A percentile compares a stretch with the other conserved stretches of the same genome.
Conservation (phyloP, 1,139 yeast species). For the Petasospora rhodanensis region DNA sequence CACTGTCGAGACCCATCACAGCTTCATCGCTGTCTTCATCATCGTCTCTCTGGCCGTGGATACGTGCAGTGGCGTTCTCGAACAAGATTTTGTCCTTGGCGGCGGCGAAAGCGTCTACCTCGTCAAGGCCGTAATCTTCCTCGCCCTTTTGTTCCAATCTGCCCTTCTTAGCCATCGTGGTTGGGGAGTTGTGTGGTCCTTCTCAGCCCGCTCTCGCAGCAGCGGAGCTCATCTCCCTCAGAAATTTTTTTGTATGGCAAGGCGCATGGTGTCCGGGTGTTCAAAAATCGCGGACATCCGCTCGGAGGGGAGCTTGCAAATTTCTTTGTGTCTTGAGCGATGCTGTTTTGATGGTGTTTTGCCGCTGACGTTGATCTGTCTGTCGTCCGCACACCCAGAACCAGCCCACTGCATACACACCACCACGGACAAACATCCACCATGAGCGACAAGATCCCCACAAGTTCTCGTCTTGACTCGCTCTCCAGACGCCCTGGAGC, state of each 20-base stretch:
- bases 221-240: conserved; percentile 8
- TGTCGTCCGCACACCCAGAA: too few species aligned
- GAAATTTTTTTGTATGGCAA: conserved; percentile 5
- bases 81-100: conserved; percentile 58
- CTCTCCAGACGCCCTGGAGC: conserved; percentile 27
- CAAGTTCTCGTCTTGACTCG: conserved; percentile 30
- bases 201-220: too few species aligned
- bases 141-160: conserved; percentile 13
- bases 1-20: conserved; percentile 24
- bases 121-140: conserved; percentile 44
- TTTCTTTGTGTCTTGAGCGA: too few species aligned
- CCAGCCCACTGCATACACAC: too few species aligned
- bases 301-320: too few species aligned
- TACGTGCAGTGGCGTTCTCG: conserved; percentile 35
- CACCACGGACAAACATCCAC: background rate
- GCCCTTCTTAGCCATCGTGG: conserved; percentile 23
- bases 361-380: too few species aligned
- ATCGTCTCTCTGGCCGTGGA: conserved; percentile 26
- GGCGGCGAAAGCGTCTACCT: conserved; percentile 70
- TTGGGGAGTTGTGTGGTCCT: conserved; percentile 6
- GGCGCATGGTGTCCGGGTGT: background rate
- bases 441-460: conserved; percentile 24
- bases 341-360: too few species aligned
- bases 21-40: conserved; percentile 46
- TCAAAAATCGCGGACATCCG: too few species aligned